Base-by-base conservation (phyloP, 495 filamentous ascomycete genomes). In the Aspergillus kassunensis region DNA sequence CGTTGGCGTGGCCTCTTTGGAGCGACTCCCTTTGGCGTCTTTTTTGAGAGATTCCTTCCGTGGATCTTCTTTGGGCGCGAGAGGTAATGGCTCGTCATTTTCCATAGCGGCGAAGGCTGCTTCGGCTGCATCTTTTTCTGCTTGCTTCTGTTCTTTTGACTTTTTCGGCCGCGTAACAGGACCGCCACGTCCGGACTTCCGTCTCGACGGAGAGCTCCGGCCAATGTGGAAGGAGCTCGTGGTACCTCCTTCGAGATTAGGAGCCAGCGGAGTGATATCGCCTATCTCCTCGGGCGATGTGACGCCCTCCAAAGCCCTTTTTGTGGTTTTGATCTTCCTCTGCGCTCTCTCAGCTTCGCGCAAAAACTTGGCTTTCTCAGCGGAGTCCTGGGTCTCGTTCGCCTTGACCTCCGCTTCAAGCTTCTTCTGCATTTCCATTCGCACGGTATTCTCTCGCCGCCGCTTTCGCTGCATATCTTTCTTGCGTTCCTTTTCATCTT, bases 391-490 rank as follows among this genome's bases (percentile, higher is more conserved):
- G 0, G 88, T 85, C 35, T 78, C 78, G 47, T 82, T 79, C 2
- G 91, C 90, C 46, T 86, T 85, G 43, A 82, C 77, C 41, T 95
- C 75, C 4, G 90, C 90, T 53, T 91, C 85, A 9, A 85, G 76
- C 56, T 92, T 88, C 70, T 95, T 92, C 59, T 91, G 85, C 60
- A 89, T 81, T 37, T 92, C 90, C 51, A 84, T 78, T 12, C 88
- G 86, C 64, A 96, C 86, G 10, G 93, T 95, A 71, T 96, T 96
- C 65, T 98, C 93, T 16, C 93, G 83, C n/a, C 93, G 85, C 20
- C 93, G 84, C 72, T 97, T 97, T 20, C 95, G 86, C 62, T 99
- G 93, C 88, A 97, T 96, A 56, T 97, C 93, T 73, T 99, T 99
- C 78, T 99, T 99, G 23, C 95, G 89, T 69, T 97, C 95, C 67